Percentiles rank a stretch among this genome's conserved stretches.
Evolutionary conservation across 2,329 filamentous ascomycete species (phyloP).

Genomic region (Microascus cirrosus): DNA sequence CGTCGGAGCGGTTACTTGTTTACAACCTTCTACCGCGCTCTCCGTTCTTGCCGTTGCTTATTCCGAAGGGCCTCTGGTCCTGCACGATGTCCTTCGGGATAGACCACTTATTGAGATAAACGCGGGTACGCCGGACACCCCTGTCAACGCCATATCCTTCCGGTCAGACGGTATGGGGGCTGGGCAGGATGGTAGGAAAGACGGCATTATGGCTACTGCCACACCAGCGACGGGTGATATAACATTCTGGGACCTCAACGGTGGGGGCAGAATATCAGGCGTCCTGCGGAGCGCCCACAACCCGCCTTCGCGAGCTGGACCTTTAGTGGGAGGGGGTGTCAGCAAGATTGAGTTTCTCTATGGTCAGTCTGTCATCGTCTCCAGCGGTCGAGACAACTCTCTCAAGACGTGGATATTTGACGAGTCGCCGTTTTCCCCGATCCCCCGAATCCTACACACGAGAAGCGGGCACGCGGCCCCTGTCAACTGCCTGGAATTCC

Average conservation of each 20-base stretch:
- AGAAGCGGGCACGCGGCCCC: constrained; percentile 83
- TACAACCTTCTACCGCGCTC: constrained; percentile 74
- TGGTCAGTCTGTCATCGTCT: constrained; percentile 82
- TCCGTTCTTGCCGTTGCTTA: constrained; percentile 85
- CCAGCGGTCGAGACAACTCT: constrained; percentile 85
- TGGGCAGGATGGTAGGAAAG: constrained; percentile 71
- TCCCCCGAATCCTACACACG: constrained; percentile 75
- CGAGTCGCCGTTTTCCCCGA: constrained; percentile 75
- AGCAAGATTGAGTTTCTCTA: constrained; percentile 81
- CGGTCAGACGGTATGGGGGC: constrained; percentile 81
- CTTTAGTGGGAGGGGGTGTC: constrained; percentile 60
- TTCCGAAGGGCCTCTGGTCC: constrained; percentile 62
- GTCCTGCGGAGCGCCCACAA: constrained; percentile 83
- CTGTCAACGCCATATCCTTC: constrained; percentile 78
- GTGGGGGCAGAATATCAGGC: constrained; percentile 76
- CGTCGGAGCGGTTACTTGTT: constrained; percentile 72
- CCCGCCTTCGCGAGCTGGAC: constrained; percentile 47
- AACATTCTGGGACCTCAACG: constrained; percentile 92
- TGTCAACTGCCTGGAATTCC: constrained; percentile 70
- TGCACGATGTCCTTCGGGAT: constrained; percentile 75
- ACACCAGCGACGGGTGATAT: constrained; percentile 73
- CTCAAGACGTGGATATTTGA: constrained; percentile 96
- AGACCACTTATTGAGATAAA: constrained; percentile 60
- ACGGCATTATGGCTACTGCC: constrained; percentile 90
- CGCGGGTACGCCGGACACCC: constrained; percentile 50